Percentiles rank a stretch among this genome's conserved stretches.
Conservation (phyloP, 345 rosid species). For the Lepidium aucheri region DNA sequence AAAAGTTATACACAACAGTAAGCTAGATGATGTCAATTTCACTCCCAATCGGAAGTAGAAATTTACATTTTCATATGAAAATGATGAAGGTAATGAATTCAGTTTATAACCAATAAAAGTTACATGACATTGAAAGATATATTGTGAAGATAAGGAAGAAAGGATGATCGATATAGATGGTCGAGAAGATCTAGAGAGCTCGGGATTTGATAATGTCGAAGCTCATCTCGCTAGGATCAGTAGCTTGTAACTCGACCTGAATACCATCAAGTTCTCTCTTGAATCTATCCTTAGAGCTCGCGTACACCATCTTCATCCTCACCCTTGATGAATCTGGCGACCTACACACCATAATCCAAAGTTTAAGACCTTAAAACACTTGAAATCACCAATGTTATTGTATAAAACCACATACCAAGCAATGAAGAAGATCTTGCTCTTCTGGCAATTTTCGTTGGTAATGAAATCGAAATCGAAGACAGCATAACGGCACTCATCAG, state of each 20-base stretch:
- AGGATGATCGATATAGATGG: background rate
- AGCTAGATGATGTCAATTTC: background rate
- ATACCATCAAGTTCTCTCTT: slow-evolving; percentile 68
- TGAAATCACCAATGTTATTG: background rate
- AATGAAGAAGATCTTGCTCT: slow-evolving; percentile 73
- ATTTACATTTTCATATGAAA: background rate
- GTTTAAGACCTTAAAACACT: background rate
- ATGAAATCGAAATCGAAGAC: slow-evolving; percentile 43
- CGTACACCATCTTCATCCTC: slow-evolving; percentile 72
- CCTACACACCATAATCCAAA: slow-evolving; percentile 27
- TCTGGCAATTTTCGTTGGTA: slow-evolving; percentile 55
- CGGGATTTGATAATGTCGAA: slow-evolving; percentile 48
- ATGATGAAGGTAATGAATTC: background rate
- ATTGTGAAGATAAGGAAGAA: background rate
- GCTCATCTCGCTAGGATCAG: slow-evolving; percentile 80
- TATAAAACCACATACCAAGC: slow-evolving; percentile 39
- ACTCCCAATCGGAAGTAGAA: background rate
- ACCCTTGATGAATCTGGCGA: slow-evolving; percentile 57
- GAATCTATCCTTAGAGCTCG: slow-evolving; percentile 68
- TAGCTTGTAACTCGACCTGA: slow-evolving; percentile 67
- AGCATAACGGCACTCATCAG: slow-evolving; percentile 54
- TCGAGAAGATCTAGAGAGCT: slow-evolving; percentile 26
- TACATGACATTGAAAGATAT: background rate
- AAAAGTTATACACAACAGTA: background rate
- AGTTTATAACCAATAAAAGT: slow-evolving; percentile 5